Evolutionary conservation across 2,329 filamentous ascomycete species (phyloP), one percentile per base, ranked within the genome.

Genomic region (Myriosclerotinia curreyana): DNA sequence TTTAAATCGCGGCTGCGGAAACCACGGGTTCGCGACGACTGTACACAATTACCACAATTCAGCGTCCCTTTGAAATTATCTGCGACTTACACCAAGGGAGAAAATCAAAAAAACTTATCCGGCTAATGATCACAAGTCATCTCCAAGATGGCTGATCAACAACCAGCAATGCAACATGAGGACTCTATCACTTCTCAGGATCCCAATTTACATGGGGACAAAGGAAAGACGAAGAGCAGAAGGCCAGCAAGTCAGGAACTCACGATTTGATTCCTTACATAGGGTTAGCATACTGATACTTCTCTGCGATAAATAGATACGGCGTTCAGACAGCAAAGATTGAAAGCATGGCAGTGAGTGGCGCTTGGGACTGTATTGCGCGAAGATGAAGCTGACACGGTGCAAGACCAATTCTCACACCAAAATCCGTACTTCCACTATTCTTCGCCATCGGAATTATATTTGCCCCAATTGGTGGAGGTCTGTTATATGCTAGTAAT

Each of bases 281-380:
- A 51, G 68, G 51, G 66, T 38, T 49, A 48, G 59, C 64, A 63
- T 54, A 65, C 69, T 71, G 63, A 74, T 63, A 3, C 51, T 55
- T 55, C 8, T 46, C 49, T 64, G 36, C 52, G 69, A 66, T 54
- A 44, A 60, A 64, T 74, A 96, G 92, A 98, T 80, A 98, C 94
- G 66, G 95, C 95, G 14, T 99, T 98, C 76, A 86, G 95, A 72
- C 95, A 99, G 76, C 95, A 99, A 79, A 88, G 95, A 75, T 80
- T 99, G 77, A 97, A 98, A 80, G 95, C 95, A 80, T 99, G 95
- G 95, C 95, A 99, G 89, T 96, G 82, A 78, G 92, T 70, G 60
- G 64, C 62, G 62, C 42, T 62, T 62, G 64, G 56, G 46, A 9
- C 38, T 25, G 50, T 63, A 28, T 63, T 56, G 59, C 60, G 49